A percentile compares a stretch with the other conserved stretches of the same genome.
Evolutionary conservation across 2,329 filamentous ascomycete species (phyloP).

Genomic region (Sodiomyces alkalinus): DNA sequence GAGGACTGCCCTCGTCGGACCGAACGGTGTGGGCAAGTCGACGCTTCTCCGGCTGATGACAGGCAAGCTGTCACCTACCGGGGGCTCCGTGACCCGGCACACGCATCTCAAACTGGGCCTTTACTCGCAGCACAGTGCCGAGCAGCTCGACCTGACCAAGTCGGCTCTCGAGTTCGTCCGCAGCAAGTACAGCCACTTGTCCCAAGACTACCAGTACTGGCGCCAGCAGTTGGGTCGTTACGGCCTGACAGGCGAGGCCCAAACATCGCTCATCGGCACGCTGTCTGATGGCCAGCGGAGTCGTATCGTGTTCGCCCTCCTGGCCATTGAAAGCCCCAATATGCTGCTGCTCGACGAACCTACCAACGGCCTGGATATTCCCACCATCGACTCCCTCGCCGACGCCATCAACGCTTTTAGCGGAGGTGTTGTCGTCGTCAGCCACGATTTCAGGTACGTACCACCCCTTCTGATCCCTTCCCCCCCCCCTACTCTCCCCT

Average conservation of each 20-base stretch:
- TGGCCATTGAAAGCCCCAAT: constrained; percentile 92
- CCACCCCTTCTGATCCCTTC: neutral
- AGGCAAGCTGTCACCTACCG: constrained; percentile 75
- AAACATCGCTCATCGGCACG: constrained; percentile 96
- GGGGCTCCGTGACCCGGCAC: constrained; percentile 72
- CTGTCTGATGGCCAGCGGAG: constrained; percentile 96
- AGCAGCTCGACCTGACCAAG: constrained; percentile 97
- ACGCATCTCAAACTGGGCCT: constrained; percentile 97
- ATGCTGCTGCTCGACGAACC: constrained; percentile 97
- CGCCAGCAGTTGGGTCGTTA: constrained; percentile 92
- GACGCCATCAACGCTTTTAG: constrained; percentile 95
- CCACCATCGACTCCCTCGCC: constrained; percentile 92
- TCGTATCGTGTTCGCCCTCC: constrained; percentile 91
- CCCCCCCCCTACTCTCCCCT: constrained; percentile 8
- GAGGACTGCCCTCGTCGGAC: constrained; percentile 87
- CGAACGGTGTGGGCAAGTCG: constrained; percentile 98
- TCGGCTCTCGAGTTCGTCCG: constrained; percentile 94
- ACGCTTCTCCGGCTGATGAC: constrained; percentile 94
- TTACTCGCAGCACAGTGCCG: constrained; percentile 96
- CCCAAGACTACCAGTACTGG: constrained; percentile 99
- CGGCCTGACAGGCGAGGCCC: constrained; percentile 80
- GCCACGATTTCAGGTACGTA: constrained; percentile 92
- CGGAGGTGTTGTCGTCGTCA: constrained; percentile 94
- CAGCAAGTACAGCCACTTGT: constrained; percentile 80
- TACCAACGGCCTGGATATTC: constrained; percentile 98